Evolutionary conservation across 1,284 basidiomycete species (phyloP), one percentile per base, ranked within the genome.

Genomic region (Wallemia hederae): DNA sequence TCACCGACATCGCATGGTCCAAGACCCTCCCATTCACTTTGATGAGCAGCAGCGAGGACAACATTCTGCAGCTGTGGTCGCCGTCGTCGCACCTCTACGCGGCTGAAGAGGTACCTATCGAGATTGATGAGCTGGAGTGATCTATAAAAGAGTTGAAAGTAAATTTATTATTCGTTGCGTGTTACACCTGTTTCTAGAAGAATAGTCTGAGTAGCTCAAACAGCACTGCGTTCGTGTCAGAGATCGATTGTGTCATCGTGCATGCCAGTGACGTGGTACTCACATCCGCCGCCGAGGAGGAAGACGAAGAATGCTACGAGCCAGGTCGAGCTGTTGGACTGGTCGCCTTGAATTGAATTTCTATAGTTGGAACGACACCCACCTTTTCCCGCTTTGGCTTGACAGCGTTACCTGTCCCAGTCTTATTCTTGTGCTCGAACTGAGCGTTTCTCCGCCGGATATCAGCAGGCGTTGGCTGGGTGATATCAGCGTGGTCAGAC

Each of bases 11-110:
- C n/a, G 68, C 66, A 19, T 74, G 73, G 72, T 66, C 62, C 60
- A 68, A 69, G 27, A 69, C 66, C 60, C 69, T 69, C 28, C 70
- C 69, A 60, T 74, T 72, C 72, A 69, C 70, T 59, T 64, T 73
- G 26, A 69, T 70, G 1, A 73, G 70, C 9, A 71, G 70, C 29
- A 73, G 74, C 9, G 74, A 76, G 65, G 74, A 76, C 64, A 76
- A 76, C 66, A 72, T 75, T 22, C 59, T 69, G 28, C 68, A 68
- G 63, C 64, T 70, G 1, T 69, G 68, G 68, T 63, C 65, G 24
- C 68, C 68, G 17, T 56, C 59, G 19, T 61, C 59, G 19, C 34
- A 61, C 63, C 70, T 75, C 56, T 71, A 72, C 58, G 69, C 70
- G 29, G 70, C 68, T 0, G 71, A 67, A 29, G 70, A 72, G 62